Evolutionary conservation across 2,329 filamentous ascomycete species (phyloP).

Genomic region (Aspergillus brunneoviolaceus): DNA sequence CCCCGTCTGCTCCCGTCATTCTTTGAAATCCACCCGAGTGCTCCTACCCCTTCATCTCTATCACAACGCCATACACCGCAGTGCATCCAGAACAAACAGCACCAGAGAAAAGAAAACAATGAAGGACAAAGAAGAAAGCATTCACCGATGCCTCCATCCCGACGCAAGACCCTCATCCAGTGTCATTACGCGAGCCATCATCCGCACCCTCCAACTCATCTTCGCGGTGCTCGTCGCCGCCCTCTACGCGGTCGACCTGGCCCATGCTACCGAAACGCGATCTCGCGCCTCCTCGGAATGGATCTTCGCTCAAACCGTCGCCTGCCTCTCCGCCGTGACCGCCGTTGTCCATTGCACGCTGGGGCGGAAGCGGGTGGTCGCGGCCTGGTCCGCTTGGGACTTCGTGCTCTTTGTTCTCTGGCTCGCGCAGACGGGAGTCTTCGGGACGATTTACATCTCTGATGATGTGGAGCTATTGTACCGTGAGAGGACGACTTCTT

Average conservation of each 20-base stretch:
- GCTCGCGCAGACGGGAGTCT: conserved; percentile 9
- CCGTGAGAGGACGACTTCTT: not conserved
- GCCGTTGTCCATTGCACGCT: conserved; percentile 14
- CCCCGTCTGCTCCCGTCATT: no score
- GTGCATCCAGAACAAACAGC: no score
- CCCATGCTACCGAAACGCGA: conserved; percentile 15
- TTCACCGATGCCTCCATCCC: no score
- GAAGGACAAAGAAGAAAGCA: no score
- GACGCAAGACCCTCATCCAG: no score
- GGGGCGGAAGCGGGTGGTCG: not conserved
- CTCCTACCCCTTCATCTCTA: no score
- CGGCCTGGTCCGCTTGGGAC: not conserved
- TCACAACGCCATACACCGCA: no score
- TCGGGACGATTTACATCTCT: conserved; percentile 4
- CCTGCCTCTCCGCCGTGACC: conserved; percentile 13
- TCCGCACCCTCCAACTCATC: conserved; percentile 20
- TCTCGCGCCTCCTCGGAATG: conserved; percentile 13
- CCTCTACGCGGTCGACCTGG: conserved; percentile 22
- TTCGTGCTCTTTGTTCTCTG: conserved; percentile 7
- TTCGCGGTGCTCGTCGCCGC: conserved; percentile 17
- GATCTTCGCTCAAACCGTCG: conserved; percentile 22
- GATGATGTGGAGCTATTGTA: not conserved
- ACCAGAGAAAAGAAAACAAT: no score
- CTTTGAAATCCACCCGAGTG: no score
- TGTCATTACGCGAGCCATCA: not conserved